Evolutionary conservation across 352 stramenopile genomes (phyloP).

Genomic region (Globisporangium middletonii): DNA sequence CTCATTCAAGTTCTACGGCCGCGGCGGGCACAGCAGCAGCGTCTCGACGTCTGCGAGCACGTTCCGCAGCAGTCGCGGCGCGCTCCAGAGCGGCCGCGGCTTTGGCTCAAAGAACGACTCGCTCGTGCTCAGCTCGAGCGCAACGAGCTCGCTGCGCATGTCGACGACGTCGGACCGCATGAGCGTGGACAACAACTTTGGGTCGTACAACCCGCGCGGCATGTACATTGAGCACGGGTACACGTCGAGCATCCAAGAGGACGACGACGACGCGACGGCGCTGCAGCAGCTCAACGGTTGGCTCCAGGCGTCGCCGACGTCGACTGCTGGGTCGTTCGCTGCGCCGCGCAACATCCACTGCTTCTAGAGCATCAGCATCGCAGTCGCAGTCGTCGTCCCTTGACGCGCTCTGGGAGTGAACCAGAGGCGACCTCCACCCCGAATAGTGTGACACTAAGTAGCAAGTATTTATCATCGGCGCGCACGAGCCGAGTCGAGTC

Average conservation of each 20-base stretch:
- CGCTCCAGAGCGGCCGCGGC: neutral
- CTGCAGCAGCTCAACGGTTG: slow-evolving; percentile 56
- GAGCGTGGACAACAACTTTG: slow-evolving; percentile 73
- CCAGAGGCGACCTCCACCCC: neutral
- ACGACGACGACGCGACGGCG: slow-evolving; percentile 42
- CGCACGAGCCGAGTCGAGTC: no score
- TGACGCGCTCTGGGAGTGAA: neutral
- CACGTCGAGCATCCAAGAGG: slow-evolving; percentile 57
- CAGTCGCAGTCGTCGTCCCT: neutral
- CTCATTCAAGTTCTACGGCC: slow-evolving; percentile 66
- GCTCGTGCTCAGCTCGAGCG: slow-evolving; percentile 39
- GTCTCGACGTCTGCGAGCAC: slow-evolving; percentile 9
- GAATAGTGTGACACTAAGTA: slow-evolving; percentile 4
- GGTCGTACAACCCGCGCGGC: slow-evolving; percentile 49
- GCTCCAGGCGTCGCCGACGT: slow-evolving; percentile 57
- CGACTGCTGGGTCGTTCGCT: slow-evolving; percentile 47
- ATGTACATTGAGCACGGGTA: slow-evolving; percentile 40
- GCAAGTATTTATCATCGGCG: no score
- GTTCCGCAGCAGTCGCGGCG: slow-evolving; percentile 21
- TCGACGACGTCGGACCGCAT: slow-evolving; percentile 54
- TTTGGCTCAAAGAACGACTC: slow-evolving; percentile 34
- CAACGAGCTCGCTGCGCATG: slow-evolving; percentile 33
- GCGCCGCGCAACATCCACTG: slow-evolving; percentile 17
- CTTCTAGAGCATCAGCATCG: slow-evolving; percentile 8
- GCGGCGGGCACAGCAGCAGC: slow-evolving; percentile 26